These are phyloP conservation scores for Leccinum subgranulosum DNA, from an alignment of 768 basidiomycete genomes.

Conservation along the genomic window DNA sequence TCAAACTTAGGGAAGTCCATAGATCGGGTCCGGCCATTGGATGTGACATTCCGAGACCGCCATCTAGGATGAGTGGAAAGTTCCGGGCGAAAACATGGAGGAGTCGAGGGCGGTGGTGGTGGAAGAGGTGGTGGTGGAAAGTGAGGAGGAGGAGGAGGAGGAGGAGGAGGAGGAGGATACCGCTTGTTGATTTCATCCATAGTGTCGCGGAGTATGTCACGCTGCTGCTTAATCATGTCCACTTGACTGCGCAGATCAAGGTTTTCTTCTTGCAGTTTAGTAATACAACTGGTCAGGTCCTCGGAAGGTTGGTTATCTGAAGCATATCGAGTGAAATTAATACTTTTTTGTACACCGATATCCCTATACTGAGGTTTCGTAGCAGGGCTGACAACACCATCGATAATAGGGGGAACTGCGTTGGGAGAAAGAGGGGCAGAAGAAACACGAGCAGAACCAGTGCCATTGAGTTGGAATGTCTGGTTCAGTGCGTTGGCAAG, in stretches of 20 bases:
- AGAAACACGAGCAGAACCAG: conserved; percentile 7
- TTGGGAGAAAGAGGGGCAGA: conserved; percentile 5
- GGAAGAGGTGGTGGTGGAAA: background rate
- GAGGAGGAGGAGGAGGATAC: conserved; percentile 3
- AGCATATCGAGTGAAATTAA: conserved; percentile 20
- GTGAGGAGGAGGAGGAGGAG: background rate
- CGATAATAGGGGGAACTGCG: background rate
- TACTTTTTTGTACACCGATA: conserved; percentile 23
- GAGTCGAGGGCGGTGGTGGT: background rate
- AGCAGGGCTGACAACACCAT: background rate
- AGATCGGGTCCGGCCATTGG: background rate
- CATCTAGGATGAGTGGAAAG: conserved; percentile 16
- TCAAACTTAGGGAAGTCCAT: conserved; percentile 4
- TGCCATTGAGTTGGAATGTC: conserved; percentile 26
- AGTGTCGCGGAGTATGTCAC: conserved; percentile 5
- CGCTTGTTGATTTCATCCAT: conserved; percentile 11
- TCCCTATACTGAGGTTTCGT: conserved; percentile 15
- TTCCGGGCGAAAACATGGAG: background rate
- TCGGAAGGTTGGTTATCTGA: background rate
- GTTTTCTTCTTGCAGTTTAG: conserved; percentile 18
- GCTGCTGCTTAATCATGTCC: conserved; percentile 8
- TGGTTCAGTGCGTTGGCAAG: conserved; percentile 27
- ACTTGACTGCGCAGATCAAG: conserved; percentile 5
- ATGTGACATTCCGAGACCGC: conserved; percentile 4
- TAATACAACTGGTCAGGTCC: conserved; percentile 11